Evolutionary conservation across 768 basidiomycete species (phyloP).

Genomic region (Clitopilus passeckerianus): DNA sequence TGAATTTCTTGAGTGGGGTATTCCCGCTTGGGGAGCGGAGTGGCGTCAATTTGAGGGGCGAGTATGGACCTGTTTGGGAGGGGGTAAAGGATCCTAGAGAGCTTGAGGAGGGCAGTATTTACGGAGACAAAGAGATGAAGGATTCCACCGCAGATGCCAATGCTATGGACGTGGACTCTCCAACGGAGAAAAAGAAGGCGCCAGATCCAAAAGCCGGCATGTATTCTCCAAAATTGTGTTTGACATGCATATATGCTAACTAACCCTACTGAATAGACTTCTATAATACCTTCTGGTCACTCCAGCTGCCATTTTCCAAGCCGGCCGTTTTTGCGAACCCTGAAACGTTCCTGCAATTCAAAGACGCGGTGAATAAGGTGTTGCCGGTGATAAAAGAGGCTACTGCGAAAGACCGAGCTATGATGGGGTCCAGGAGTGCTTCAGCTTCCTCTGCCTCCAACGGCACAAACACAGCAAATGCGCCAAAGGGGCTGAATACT

Average conservation of each 20-base stretch:
- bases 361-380: constrained; percentile 64
- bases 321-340: constrained; percentile 64
- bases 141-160: constrained; percentile 30
- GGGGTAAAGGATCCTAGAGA: constrained; percentile 42
- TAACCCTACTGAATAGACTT: constrained; percentile 45
- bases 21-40: constrained; percentile 88
- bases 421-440: constrained; percentile 70
- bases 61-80: constrained; percentile 80
- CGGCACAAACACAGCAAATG: neutral
- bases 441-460: constrained; percentile 9
- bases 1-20: constrained; percentile 80
- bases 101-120: constrained; percentile 23
- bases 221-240: constrained; percentile 3
- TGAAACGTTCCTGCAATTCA: constrained; percentile 58
- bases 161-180: constrained; percentile 59
- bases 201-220: constrained; percentile 34
- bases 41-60: constrained; percentile 87
- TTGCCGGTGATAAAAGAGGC: constrained; percentile 81
- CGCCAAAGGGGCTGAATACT: neutral
- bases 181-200: constrained; percentile 28
- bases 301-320: constrained; percentile 81
- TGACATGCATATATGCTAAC: neutral
- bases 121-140: constrained; percentile 19
- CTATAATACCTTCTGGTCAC: constrained; percentile 86
- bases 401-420: constrained; percentile 80